Evolutionary conservation across 768 basidiomycete genomes (phyloP), one percentile per base, ranked within the genome.

Genomic region (Artomyces pyxidatus): DNA sequence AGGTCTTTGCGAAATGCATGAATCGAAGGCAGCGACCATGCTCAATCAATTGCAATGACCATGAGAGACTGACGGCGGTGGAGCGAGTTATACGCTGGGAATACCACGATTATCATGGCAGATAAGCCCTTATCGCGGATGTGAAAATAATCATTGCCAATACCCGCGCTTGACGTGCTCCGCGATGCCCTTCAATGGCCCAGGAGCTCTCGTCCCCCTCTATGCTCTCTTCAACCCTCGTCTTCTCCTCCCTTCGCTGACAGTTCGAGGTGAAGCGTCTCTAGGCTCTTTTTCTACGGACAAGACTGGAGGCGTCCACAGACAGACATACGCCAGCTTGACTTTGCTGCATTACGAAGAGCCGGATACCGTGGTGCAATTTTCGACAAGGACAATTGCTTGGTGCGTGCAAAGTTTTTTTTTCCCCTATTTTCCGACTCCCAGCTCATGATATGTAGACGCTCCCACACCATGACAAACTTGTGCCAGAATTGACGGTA

Each of bases 361-460:
- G 79, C 82, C 7, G 92, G 94, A 4, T 93, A 90, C 62, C 78
- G 81, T 40, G 92, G 88, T n/a, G 88, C 85, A 3, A 81, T 99
- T 1, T 86, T 98, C 56, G 95, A 98, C 75, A 97, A 98, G 68
- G 95, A 99, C 62, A 98, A 99, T 59, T 98, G 95, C 61, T 68
- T 98, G 56, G 95, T 90, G 55, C 25, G 85, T 69, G n/a, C n/a
- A n/a, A n/a, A n/a, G n/a, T n/a, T n/a, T n/a, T n/a, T n/a, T n/a
- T n/a, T n/a, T n/a, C n/a, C 3, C 16, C 4, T 26, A 4, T 6
- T 25, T 14, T 27, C 11, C 30, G 1, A 19, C 8, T 9, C 23
- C 21, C 10, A n/a, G n/a, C n/a, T n/a, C 21, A 9, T 59, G 10
- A 45, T 48, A 27, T 29, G 22, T 42, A 96, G 95, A 95, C 95